These are phyloP conservation scores for Besnoitia besnoiti DNA, from an alignment of 169 alveolate genomes.

Conservation along the genomic window DNA sequence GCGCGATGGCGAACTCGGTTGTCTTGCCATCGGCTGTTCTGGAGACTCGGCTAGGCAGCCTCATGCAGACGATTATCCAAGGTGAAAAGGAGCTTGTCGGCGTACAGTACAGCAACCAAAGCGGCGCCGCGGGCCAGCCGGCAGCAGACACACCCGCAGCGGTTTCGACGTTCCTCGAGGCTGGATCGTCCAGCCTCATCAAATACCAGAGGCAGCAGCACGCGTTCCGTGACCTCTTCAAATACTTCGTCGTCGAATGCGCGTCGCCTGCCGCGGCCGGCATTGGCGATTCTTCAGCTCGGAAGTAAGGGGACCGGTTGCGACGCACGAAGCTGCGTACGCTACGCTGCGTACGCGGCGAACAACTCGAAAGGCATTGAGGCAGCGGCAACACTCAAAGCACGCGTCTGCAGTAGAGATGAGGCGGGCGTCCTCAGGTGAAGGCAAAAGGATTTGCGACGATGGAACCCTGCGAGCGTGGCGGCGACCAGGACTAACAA, in stretches of 20 bases:
- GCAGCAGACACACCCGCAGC: not conserved
- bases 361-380: not conserved
- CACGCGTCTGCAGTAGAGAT: not conserved
- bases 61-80: not conserved
- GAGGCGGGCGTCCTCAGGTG: too few relatives aligned
- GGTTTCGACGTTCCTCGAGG: not conserved
- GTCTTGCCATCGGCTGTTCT: not conserved
- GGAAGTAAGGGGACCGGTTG: not conserved
- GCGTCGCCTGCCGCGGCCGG: constrained; percentile 1
- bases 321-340: not conserved
- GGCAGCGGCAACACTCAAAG: not conserved
- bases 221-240: constrained; percentile 20
- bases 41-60: not conserved
- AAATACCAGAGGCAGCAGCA: constrained; percentile 18
- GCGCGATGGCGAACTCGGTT: not conserved
- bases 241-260: constrained; percentile 25
- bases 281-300: not conserved
- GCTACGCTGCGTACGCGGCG: not conserved
- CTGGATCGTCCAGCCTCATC: constrained; percentile 1
- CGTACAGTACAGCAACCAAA: not conserved
- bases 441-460: too few relatives aligned
- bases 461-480: too few relatives aligned
- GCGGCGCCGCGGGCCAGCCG: not conserved
- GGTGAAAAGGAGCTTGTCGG: not conserved
- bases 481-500: too few relatives aligned